Conservation (phyloP, 2,329 filamentous ascomycete genomes). For the Diplocarpon rosae region DNA sequence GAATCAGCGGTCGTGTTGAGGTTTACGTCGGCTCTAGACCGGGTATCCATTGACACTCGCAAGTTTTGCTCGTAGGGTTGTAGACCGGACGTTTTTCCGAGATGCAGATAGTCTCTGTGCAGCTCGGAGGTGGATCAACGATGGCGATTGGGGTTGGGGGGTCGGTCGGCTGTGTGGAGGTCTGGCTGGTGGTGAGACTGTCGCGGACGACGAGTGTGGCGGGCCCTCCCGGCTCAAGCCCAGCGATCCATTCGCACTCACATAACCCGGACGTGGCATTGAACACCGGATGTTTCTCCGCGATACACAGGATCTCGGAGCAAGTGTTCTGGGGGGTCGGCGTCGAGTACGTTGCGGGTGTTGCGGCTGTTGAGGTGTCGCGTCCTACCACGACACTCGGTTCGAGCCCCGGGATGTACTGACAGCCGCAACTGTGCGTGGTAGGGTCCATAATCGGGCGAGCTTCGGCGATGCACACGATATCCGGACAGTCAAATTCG, state of each 20-base stretch:
- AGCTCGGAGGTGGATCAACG: neutral
- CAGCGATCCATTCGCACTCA: slow-evolving; percentile 14
- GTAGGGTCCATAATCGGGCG: slow-evolving; percentile 9
- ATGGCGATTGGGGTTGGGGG: neutral
- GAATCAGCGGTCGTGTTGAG: too few species aligned
- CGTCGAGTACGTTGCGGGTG: neutral
- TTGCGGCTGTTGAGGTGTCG: neutral
- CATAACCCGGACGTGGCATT: slow-evolving; percentile 4
- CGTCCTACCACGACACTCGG: neutral
- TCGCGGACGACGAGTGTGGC: neutral
- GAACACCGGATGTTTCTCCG: slow-evolving; percentile 8
- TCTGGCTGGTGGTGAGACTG: neutral
- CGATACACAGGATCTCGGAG: slow-evolving; percentile 11
- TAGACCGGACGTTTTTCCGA: slow-evolving; percentile 6
- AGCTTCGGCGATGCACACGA: slow-evolving; percentile 12
- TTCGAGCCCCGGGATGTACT: slow-evolving; percentile 9
- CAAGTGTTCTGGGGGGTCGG: slow-evolving; percentile 3
- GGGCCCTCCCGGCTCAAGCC: slow-evolving; percentile 3
- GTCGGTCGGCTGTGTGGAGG: neutral
- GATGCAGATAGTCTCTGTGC: neutral
- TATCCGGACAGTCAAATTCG: slow-evolving; percentile 13
- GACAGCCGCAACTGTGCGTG: slow-evolving; percentile 12
- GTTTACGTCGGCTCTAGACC: neutral
- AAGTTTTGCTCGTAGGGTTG: slow-evolving; percentile 2
- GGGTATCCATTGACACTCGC: slow-evolving; percentile 8